These are phyloP conservation scores for Zygoascus flipseniorum DNA, from an alignment of 805 yeast species.

Conservation along the genomic window DNA sequence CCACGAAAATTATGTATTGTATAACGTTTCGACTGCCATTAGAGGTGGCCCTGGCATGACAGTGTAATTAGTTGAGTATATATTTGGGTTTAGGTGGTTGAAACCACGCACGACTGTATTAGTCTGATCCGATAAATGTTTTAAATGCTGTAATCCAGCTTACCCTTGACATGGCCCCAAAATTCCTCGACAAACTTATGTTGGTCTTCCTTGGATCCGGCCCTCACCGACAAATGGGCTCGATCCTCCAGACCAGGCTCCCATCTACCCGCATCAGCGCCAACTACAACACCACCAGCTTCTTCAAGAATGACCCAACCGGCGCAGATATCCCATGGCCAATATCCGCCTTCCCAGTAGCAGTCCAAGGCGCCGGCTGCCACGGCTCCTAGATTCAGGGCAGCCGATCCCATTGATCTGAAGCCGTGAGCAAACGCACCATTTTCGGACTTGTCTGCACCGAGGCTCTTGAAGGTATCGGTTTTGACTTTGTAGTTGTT, in stretches of 20 bases:
- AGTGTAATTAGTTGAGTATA: too few relatives aligned
- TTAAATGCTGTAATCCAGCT: conserved; percentile 29
- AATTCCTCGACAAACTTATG: conserved; percentile 38
- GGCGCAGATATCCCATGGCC: conserved; percentile 63
- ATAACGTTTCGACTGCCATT: conserved; percentile 58
- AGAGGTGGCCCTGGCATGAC: conserved; percentile 28
- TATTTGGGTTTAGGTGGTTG: too few relatives aligned
- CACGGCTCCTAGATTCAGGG: conserved; percentile 49
- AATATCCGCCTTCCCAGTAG: conserved; percentile 67
- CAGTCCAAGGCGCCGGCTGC: conserved; percentile 53
- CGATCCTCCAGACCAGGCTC: conserved; percentile 42
- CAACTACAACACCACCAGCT: conserved; percentile 50
- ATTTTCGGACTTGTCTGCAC: conserved; percentile 32
- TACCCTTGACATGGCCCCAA: conserved; percentile 43
- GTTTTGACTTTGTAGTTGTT: conserved; percentile 42
- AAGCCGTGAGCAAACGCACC: conserved; percentile 57
- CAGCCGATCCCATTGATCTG: conserved; percentile 56
- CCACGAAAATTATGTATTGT: conserved; percentile 94
- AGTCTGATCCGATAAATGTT: too few relatives aligned
- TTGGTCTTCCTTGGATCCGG: conserved; percentile 39
- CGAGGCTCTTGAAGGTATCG: conserved; percentile 39
- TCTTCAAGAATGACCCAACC: conserved; percentile 56
- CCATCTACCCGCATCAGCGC: conserved; percentile 45
- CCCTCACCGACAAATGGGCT: conserved; percentile 51
- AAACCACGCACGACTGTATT: too few relatives aligned